Percentiles rank a stretch among this genome's conserved stretches.
These are phyloP conservation scores for Pholiota microspora DNA, from an alignment of 768 basidiomycete genomes.

Conservation along the genomic window DNA sequence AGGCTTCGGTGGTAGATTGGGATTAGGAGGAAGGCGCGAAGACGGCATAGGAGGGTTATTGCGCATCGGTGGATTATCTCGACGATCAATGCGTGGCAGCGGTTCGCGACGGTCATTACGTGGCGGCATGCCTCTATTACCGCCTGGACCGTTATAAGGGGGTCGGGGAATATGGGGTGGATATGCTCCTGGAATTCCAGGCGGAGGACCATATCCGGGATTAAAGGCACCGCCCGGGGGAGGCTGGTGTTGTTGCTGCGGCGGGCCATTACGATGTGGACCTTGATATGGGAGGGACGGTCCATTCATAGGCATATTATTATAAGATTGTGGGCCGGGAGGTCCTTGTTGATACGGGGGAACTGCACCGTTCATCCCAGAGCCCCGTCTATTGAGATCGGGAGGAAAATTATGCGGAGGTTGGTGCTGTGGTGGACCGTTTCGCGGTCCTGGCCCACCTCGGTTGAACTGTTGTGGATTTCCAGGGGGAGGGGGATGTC, in stretches of 20 bases:
- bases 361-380: not conserved
- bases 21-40: conserved; percentile 11
- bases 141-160: not conserved
- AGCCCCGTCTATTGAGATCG: not conserved
- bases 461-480: conserved; percentile 27
- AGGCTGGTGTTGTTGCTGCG: too few relatives aligned
- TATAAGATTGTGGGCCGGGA: conserved; percentile 4
- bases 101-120: too few relatives aligned
- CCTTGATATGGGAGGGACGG: conserved; percentile 5
- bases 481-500: conserved; percentile 15
- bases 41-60: conserved; percentile 1
- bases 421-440: not conserved
- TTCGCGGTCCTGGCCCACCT: conserved; percentile 10
- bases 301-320: not conserved
- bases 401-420: not conserved
- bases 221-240: not conserved
- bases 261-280: conserved; percentile 5
- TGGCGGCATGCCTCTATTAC: not conserved
- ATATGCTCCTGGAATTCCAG: not conserved
- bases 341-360: conserved; percentile 11
- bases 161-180: not conserved
- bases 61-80: conserved; percentile 7
- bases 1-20: conserved; percentile 18
- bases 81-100: conserved; percentile 1
- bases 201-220: not conserved